These are phyloP conservation scores for Nymphaea thermarum DNA, from an alignment of 164 flowering plant genomes.

Conservation along the genomic window DNA sequence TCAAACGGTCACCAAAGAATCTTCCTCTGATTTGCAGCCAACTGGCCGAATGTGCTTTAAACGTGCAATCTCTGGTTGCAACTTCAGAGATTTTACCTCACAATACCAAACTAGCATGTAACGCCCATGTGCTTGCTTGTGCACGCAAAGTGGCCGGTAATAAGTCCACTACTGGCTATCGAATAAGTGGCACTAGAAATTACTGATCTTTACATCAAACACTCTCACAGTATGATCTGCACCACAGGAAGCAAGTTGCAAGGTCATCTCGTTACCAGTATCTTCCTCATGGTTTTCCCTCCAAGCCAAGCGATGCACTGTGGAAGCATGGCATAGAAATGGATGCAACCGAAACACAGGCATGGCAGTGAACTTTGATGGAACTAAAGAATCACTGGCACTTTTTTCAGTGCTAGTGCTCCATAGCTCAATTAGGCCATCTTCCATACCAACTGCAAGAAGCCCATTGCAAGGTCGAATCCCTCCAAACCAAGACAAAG, in stretches of 20 bases:
- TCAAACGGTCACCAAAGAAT: too few species aligned
- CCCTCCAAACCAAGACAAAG: conserved; percentile 67
- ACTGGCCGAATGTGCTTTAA: too few species aligned
- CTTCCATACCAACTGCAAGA: conserved; percentile 87
- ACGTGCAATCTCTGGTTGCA: too few species aligned
- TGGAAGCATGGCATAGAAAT: conserved; percentile 65
- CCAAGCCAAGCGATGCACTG: conserved; percentile 81
- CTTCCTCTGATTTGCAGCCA: too few species aligned
- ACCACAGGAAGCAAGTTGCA: conserved; percentile 86
- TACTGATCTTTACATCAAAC: conserved; percentile 25
- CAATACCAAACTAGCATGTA: too few species aligned
- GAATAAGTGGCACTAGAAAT: not conserved
- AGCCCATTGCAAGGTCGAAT: conserved; percentile 30
- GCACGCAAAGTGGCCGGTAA: too few species aligned
- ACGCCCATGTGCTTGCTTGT: too few species aligned
- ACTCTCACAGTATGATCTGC: conserved; percentile 76
- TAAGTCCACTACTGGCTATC: too few species aligned
- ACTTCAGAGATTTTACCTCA: too few species aligned
- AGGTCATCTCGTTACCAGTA: conserved; percentile 15
- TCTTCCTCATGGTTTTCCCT: conserved; percentile 17
- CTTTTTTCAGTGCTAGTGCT: conserved; percentile 19
- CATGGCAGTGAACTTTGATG: conserved; percentile 19
- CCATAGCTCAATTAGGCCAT: conserved; percentile 84
- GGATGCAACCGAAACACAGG: conserved; percentile 38
- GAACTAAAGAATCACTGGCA: conserved; percentile 4